A percentile compares a stretch with the other conserved stretches of the same genome.
These are phyloP conservation scores for Capsella rubella DNA, from an alignment of 441 rosid species.

Conservation along the genomic window DNA sequence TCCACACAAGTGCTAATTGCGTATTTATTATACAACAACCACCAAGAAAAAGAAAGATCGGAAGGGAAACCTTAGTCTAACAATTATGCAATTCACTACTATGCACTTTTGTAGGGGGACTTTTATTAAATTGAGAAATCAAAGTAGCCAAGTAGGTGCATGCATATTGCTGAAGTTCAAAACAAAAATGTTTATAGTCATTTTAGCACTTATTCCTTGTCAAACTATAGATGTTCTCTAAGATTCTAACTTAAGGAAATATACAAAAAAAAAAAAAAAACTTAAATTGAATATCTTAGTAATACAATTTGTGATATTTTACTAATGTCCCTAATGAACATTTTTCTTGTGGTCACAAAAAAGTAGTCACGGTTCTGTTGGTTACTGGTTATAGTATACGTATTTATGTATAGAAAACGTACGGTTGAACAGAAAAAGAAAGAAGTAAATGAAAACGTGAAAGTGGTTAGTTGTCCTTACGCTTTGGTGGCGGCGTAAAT, in stretches of 20 bases:
- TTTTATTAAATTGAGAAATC: not conserved
- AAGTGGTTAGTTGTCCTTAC: conserved; percentile 50
- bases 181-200: not conserved
- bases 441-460: conserved; percentile 4
- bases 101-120: not conserved
- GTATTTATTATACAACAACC: conserved; percentile 23
- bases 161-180: not conserved
- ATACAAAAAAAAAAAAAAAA: not conserved
- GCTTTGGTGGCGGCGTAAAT: conserved; percentile 94
- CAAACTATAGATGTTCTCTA: not conserved
- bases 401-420: not conserved
- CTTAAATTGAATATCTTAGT: not conserved
- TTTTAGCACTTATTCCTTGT: not conserved
- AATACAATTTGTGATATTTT: not conserved
- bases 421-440: not conserved
- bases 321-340: not conserved
- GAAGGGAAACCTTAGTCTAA: conserved; percentile 7
- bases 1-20: not conserved
- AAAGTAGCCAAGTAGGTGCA: not conserved
- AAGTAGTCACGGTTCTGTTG: not conserved
- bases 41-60: conserved; percentile 8
- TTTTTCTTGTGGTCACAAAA: not conserved
- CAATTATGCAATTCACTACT: conserved; percentile 4
- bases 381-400: not conserved
- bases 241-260: not conserved